Base-by-base conservation (phyloP, 176 grass and related monocot species). In the Aegilops umbellulata region DNA sequence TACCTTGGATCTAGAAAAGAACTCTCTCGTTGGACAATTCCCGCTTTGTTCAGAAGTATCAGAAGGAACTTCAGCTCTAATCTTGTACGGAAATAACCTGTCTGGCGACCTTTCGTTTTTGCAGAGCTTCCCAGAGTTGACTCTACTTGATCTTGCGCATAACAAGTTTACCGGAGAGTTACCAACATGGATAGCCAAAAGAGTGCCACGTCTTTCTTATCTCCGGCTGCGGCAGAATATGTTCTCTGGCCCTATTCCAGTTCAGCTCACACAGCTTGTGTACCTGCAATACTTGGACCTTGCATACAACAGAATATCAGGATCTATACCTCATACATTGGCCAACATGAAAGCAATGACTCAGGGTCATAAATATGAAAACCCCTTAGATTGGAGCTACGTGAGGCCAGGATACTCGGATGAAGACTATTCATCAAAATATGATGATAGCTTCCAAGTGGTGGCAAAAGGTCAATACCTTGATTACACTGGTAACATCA, bases 381-480 rank as follows among this genome's bases (percentile, higher is more conserved):
- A 65, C 27, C 63, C 63, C 26, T 65, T 65, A 6, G 0, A 29
- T 6, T 65, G 63, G 63, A 2, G n/a, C n/a, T n/a, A n/a, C n/a
- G 63, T 0, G 2, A 65, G 63, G 25, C 26, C 63, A 30, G 63
- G 26, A 7, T 7, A 65, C 63, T 4, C 63, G 2, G 63, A 65
- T 27, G 15, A 4, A 16, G 0, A 65, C 63, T 26, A 30, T 30
- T 8, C 0, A 14, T 6, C 39, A 75, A 68, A 19, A 42, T 77
- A 86, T 58, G 44, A 15, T 23, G 47, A 42, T 41, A 69, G 32
- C 31, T 1, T 68, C 22, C 30, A 10, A 10, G 34, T 77, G 2
- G 63, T 79, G 58, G 20, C 5, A 10, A 91, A 91, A 76, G 84
- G 80, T 11, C 55, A 41, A 47, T 46, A 65, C 9, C 60, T 65